Conservation (phyloP, 768 basidiomycete species). For the Tricholomella constricta region DNA sequence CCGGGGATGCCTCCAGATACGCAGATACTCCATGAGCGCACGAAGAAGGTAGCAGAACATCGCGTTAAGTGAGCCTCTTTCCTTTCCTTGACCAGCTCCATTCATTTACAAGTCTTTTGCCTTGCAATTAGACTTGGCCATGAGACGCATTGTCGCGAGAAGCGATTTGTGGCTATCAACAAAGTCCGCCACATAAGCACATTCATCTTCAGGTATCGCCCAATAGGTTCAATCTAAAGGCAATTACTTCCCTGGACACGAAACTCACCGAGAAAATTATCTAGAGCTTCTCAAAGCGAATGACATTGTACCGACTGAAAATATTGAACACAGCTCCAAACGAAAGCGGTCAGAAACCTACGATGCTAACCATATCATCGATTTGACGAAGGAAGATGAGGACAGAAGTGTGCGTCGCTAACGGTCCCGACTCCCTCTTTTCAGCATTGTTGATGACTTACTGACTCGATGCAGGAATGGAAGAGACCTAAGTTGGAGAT, state of each 20-base stretch:
- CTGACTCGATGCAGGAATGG: background rate
- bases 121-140: conserved; percentile 4
- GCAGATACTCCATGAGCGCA: conserved; percentile 11
- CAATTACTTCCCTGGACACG: too few relatives aligned
- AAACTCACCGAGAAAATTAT: background rate
- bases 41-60: conserved; percentile 8
- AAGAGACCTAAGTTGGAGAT: conserved; percentile 2
- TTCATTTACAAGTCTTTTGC: too few relatives aligned
- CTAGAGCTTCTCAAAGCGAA: conserved; percentile 8
- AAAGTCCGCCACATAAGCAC: conserved; percentile 3
- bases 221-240: conserved; percentile 9
- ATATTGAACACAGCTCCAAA: background rate
- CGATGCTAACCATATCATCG: background rate
- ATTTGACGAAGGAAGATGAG: background rate
- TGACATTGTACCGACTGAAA: background rate
- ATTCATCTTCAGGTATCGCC: conserved; percentile 10
- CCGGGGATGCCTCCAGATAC: conserved; percentile 4
- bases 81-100: background rate
- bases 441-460: background rate
- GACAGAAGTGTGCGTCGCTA: background rate
- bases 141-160: conserved; percentile 5
- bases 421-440: too few relatives aligned
- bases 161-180: conserved; percentile 4
- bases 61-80: conserved; percentile 4
- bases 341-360: too few relatives aligned